Evolutionary conservation across 129 eudicot genomes (phyloP).

Genomic region (Mikania micrantha): DNA sequence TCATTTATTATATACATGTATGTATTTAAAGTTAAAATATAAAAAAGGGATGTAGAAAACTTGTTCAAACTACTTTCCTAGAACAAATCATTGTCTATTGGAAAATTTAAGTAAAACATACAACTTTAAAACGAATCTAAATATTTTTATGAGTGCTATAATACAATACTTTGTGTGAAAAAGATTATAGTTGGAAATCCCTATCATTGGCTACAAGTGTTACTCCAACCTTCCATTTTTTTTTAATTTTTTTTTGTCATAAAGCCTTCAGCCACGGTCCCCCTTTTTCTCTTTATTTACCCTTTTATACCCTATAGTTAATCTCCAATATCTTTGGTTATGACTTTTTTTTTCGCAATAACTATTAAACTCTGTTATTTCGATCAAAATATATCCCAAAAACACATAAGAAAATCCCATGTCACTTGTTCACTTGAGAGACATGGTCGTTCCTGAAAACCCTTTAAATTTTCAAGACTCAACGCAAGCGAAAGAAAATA

Average conservation of each 20-base stretch:
- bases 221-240: conserved; percentile 21
- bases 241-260: conserved; percentile 9
- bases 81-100: background rate
- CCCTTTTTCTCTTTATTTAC: conserved; percentile 13
- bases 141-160: background rate
- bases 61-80: conserved; percentile 1
- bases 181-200: conserved; percentile 22
- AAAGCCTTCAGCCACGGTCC: conserved; percentile 22
- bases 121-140: background rate
- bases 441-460: too few relatives aligned
- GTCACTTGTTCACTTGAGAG: background rate
- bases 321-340: conserved; percentile 32
- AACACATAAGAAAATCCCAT: background rate
- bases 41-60: background rate
- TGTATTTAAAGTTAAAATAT: background rate
- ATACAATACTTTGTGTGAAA: background rate
- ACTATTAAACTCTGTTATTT: background rate
- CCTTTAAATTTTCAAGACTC: too few relatives aligned
- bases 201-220: conserved; percentile 26
- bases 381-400: background rate
- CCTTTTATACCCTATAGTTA: conserved; percentile 20
- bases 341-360: background rate
- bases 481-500: too few relatives aligned
- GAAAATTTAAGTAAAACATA: background rate
- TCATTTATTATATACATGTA: background rate